Evolutionary conservation across 768 basidiomycete genomes (phyloP).

Genomic region (Leccinum olivaceopallidum): DNA sequence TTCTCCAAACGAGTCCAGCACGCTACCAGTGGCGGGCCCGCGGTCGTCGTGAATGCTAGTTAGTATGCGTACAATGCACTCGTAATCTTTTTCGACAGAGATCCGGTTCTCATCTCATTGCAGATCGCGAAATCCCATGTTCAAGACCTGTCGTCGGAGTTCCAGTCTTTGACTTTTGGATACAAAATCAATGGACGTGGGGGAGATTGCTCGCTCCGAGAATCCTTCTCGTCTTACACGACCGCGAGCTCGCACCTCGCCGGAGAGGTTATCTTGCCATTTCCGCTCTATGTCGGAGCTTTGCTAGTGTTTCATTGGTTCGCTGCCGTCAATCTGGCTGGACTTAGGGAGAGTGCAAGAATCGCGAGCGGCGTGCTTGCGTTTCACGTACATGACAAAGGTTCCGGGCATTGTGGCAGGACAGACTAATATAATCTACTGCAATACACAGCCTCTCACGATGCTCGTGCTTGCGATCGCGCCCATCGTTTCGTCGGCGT

Average conservation of each 20-base stretch:
- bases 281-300: conserved; percentile 53
- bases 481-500: conserved; percentile 51
- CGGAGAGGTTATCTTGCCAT: conserved; percentile 60
- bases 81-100: too few species aligned
- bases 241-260: conserved; percentile 68
- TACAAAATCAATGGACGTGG: too few species aligned
- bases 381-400: conserved; percentile 55
- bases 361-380: conserved; percentile 56
- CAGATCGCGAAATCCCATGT: too few species aligned
- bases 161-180: too few species aligned
- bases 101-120: too few species aligned
- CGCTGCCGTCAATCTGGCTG: conserved; percentile 53
- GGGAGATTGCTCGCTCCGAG: too few species aligned
- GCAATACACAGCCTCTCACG: conserved; percentile 40
- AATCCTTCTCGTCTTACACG: conserved; percentile 20
- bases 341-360: conserved; percentile 62
- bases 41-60: too few species aligned
- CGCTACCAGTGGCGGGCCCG: too few species aligned
- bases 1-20: too few species aligned
- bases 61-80: too few species aligned
- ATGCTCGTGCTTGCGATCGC: conserved; percentile 48
- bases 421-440: neutral
- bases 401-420: neutral
- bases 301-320: conserved; percentile 58
- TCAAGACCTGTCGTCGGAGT: too few species aligned